Conservation (phyloP, 768 basidiomycete genomes). For the Boletus subparvulus region DNA sequence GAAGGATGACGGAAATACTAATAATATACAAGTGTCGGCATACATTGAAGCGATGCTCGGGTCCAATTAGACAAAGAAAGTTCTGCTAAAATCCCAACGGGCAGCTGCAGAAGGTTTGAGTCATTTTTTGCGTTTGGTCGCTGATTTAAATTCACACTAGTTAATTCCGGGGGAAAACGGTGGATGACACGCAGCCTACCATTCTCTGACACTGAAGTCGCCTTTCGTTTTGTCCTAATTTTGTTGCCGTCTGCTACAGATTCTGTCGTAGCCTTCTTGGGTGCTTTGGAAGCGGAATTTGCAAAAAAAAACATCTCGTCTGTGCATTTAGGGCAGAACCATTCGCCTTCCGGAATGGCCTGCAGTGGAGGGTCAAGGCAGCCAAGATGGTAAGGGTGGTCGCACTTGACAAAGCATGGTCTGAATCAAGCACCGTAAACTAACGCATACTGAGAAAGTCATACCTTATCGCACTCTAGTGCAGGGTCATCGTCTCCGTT, state of each 20-base stretch:
- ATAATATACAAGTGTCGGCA: slow-evolving; percentile 22
- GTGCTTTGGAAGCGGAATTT: slow-evolving; percentile 10
- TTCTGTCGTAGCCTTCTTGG: slow-evolving; percentile 17
- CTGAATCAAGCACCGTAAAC: neutral
- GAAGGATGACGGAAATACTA: slow-evolving; percentile 20
- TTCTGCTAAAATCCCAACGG: neutral
- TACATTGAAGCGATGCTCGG: slow-evolving; percentile 5
- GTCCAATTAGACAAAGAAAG: slow-evolving; percentile 1
- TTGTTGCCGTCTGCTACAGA: slow-evolving; percentile 21
- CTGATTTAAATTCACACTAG: slow-evolving; percentile 17
- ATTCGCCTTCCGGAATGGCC: slow-evolving; percentile 83
- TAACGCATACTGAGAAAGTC: neutral
- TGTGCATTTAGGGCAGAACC: slow-evolving; percentile 83
- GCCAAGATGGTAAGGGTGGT: slow-evolving; percentile 79
- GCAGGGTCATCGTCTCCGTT: slow-evolving; percentile 69
- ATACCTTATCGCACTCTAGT: slow-evolving; percentile 90
- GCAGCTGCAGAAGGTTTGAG: neutral
- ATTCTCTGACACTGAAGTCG: slow-evolving; percentile 35
- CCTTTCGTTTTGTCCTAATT: slow-evolving; percentile 47
- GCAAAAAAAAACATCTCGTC: slow-evolving; percentile 53
- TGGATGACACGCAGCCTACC: slow-evolving; percentile 33
- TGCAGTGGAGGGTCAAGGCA: slow-evolving; percentile 80
- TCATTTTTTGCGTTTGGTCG: slow-evolving; percentile 42
- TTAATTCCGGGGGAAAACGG: neutral
- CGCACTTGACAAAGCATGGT: slow-evolving; percentile 57